phyloP scores from a whole-genome alignment of 116 monocot genomes.

The Dioscorea cayenensis region DNA sequence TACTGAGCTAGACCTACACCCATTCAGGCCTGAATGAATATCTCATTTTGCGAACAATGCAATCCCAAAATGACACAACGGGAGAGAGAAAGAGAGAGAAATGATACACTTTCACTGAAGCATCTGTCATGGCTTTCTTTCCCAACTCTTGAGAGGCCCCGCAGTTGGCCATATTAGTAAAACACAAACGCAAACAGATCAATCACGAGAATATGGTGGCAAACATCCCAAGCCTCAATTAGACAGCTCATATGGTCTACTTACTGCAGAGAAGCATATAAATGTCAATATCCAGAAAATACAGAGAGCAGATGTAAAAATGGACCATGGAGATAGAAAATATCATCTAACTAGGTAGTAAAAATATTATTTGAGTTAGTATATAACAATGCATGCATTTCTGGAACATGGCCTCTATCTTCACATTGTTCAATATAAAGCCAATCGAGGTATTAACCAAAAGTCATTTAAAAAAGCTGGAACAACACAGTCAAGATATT shows the following conservation, averaged over 20 bases:
- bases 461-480: no score
- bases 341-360: no score
- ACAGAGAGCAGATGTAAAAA: not conserved
- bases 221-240: slow-evolving; percentile 11
- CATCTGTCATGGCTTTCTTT: slow-evolving; percentile 31
- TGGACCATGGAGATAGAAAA: no score
- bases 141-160: slow-evolving; percentile 23
- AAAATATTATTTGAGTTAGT: no score
- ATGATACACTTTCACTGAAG: slow-evolving; percentile 31
- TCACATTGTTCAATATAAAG: no score
- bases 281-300: not conserved
- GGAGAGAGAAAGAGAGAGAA: slow-evolving; percentile 70
- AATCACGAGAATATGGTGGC: not conserved
- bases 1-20: slow-evolving; percentile 38
- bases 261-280: slow-evolving; percentile 6
- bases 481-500: no score
- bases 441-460: no score
- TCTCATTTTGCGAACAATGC: slow-evolving; percentile 83
- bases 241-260: slow-evolving; percentile 29
- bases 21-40: slow-evolving; percentile 91
- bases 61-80: slow-evolving; percentile 79
- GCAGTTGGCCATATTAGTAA: slow-evolving; percentile 29
- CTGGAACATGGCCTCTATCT: no score
- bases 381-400: no score
- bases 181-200: not conserved